Evolutionary conservation across 306 rosid genomes (phyloP).

Genomic region (Ammopiptanthus mongolicus): DNA sequence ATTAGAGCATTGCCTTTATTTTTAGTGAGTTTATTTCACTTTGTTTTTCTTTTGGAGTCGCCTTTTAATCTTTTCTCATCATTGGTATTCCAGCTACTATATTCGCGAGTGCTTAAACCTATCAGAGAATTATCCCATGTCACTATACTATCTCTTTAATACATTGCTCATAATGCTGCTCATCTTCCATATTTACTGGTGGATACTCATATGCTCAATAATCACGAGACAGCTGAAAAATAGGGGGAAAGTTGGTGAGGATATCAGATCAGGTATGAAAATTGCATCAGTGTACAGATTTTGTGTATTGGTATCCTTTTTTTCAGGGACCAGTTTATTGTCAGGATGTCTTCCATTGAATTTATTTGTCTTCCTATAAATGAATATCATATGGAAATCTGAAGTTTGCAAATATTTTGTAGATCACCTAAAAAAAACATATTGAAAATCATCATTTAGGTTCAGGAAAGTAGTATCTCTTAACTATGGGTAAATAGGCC

Average conservation of each 20-base stretch:
- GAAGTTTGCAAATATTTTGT: background rate
- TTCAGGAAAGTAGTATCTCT: too few relatives aligned
- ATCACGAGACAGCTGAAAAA: conserved; percentile 73
- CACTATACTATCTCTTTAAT: conserved; percentile 71
- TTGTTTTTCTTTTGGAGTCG: conserved; percentile 11
- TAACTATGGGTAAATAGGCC: too few relatives aligned
- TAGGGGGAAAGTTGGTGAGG: conserved; percentile 94
- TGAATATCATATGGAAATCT: background rate
- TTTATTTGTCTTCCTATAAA: background rate
- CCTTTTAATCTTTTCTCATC: conserved; percentile 26
- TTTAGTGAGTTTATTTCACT: conserved; percentile 23
- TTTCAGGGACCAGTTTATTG: background rate
- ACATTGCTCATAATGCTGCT: conserved; percentile 75
- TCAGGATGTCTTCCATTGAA: background rate
- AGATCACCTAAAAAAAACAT: too few relatives aligned
- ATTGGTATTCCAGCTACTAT: conserved; percentile 58
- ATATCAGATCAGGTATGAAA: conserved; percentile 89
- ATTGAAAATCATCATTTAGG: too few relatives aligned
- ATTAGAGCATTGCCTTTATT: conserved; percentile 52
- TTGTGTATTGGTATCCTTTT: background rate
- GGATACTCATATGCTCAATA: conserved; percentile 90
- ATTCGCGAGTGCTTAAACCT: conserved; percentile 45
- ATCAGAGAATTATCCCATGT: conserved; percentile 30
- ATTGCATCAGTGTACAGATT: background rate
- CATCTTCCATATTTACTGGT: conserved; percentile 97